phyloP scores from a whole-genome alignment of 148 eudicot species.

The Camellia sinensis region DNA sequence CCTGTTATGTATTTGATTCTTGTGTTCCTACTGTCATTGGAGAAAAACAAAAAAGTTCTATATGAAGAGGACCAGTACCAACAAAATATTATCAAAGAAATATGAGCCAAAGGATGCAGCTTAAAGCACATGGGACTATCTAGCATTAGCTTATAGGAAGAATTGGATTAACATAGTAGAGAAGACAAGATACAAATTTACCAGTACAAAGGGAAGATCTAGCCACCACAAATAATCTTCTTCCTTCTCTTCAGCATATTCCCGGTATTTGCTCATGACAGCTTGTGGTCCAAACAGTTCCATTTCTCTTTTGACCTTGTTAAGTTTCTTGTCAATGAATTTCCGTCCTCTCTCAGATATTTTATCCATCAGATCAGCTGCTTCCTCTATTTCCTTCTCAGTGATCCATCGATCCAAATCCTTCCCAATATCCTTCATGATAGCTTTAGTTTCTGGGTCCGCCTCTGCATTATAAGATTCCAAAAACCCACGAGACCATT shows the following conservation, averaged over 20 bases:
- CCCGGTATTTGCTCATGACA: conserved; percentile 78
- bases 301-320: conserved; percentile 84
- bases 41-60: not conserved
- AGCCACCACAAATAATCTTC: conserved; percentile 97
- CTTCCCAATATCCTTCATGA: conserved; percentile 88
- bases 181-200: conserved; percentile 24
- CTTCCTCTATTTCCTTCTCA: conserved; percentile 74
- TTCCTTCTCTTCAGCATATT: conserved; percentile 72
- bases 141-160: not conserved
- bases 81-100: not conserved
- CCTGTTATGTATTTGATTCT: too few relatives aligned
- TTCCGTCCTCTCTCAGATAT: conserved; percentile 52
- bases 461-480: conserved; percentile 76
- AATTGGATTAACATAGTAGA: not conserved
- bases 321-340: conserved; percentile 62
- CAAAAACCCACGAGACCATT: conserved; percentile 80
- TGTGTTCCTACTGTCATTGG: too few relatives aligned
- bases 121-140: too few relatives aligned
- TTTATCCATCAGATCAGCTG: conserved; percentile 62
- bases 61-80: not conserved
- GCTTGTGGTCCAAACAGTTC: conserved; percentile 88
- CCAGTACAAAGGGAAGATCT: conserved; percentile 84
- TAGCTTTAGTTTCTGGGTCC: conserved; percentile 74
- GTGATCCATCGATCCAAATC: conserved; percentile 94
- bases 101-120: too few relatives aligned